Evolutionary conservation across 192 early-diverging fungal species (phyloP), one percentile per base, ranked within the genome.

Genomic region (Dimargaris verticillata): DNA sequence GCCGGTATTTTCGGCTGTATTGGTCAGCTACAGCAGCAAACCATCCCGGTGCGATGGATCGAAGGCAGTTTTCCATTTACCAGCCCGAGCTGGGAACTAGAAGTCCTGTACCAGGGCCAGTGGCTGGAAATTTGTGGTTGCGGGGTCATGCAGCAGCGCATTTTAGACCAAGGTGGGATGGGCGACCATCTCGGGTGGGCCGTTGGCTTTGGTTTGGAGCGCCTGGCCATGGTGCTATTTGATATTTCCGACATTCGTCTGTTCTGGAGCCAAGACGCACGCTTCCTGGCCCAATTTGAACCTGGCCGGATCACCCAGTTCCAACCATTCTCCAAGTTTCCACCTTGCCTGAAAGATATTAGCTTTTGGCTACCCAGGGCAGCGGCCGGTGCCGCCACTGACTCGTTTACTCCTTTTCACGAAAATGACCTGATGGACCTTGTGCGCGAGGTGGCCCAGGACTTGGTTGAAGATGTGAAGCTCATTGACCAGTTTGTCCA

Each of bases 51-150:
- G 25, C 82, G 91, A 15, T 99, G 93, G 93, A 92, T 93, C 57
- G 86, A 93, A 42, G 91, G 81, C 5, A 87, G 83, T 52, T 98
- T 98, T 69, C 95, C 95, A 2, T 95, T 95, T 71, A 98, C 95
- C 24, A 84, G 80, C 48, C 95, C 95, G 1, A 89, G 86, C 70
- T 98, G 88, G 86, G 95, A 98, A 69, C 88, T 98, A 75, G 95
- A 98, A 66, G 88, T 98, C 41, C 66, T 84, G 53, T 95, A 89
- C 76, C 81, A 86, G 48, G 93, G 89, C 54, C 81, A 91, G 45
- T 99, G 95, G 93, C 79, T 96, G 3, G 92, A 96, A 66, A 79
- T 99, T 17, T 78, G 84, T 28, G 95, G 95, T 9, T 94, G 89
- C 73, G 95, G 95, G 38, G 81, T 98, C 26, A 88, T 93, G 63